These are phyloP conservation scores for Trichoderma aggressivum DNA, from an alignment of 2,329 filamentous ascomycete genomes.

Conservation along the genomic window DNA sequence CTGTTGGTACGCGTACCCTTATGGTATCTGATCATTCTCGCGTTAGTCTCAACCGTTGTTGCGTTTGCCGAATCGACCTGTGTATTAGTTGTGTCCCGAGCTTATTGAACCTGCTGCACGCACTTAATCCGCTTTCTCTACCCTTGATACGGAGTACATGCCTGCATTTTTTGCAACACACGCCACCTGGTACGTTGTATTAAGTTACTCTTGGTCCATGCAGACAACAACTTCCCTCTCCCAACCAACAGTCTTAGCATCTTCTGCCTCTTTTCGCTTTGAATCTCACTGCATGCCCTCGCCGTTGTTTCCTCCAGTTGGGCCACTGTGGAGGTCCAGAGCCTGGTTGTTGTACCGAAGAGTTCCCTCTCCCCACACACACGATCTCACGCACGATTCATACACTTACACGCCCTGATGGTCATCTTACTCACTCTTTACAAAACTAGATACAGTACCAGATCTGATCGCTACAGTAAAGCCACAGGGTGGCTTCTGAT, in stretches of 20 bases:
- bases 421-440: neutral
- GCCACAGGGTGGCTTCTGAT: neutral
- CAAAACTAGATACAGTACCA: neutral
- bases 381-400: neutral
- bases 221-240: neutral
- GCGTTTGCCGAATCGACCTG: neutral
- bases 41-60: neutral
- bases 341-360: neutral
- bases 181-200: neutral
- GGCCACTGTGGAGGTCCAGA: neutral
- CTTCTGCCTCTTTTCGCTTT: neutral
- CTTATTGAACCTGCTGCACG: neutral
- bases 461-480: neutral
- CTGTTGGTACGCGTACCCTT: constrained; percentile 26
- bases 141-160: neutral
- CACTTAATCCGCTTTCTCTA: neutral
- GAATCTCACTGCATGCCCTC: neutral
- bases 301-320: neutral
- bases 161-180: neutral
- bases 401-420: neutral
- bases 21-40: constrained; percentile 7
- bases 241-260: neutral
- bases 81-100: neutral
- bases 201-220: neutral
- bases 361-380: neutral